Evolutionary conservation across 306 rosid species (phyloP).

Genomic region (Quercus agrifolia): DNA sequence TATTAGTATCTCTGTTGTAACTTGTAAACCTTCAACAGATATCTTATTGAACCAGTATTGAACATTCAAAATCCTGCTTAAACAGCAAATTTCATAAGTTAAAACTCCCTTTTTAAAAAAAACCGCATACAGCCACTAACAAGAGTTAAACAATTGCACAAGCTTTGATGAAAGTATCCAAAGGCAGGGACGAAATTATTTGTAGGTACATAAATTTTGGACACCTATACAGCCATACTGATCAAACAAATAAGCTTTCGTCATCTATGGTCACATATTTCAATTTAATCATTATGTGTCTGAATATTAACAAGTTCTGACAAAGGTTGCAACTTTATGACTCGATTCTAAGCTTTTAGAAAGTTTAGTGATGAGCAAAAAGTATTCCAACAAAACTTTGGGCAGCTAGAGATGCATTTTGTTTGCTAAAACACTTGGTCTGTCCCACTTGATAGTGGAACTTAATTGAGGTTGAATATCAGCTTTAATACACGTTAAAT

Average conservation of each 20-base stretch:
- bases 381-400: too few species aligned
- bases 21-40: conserved; percentile 72
- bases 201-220: neutral
- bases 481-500: too few species aligned
- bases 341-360: neutral
- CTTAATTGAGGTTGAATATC: too few species aligned
- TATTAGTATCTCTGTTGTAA: conserved; percentile 54
- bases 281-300: neutral
- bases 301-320: neutral
- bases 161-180: neutral
- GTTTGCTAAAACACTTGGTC: too few species aligned
- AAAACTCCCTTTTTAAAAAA: too few species aligned
- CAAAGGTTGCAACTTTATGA: neutral
- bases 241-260: neutral
- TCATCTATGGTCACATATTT: neutral
- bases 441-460: too few species aligned
- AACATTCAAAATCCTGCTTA: conserved; percentile 63
- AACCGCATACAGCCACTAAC: conserved; percentile 1
- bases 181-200: neutral
- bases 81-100: accelerated
- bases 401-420: too few species aligned
- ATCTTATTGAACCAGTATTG: conserved; percentile 71
- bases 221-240: neutral
- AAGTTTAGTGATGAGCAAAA: too few species aligned
- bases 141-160: conserved; percentile 4